A percentile compares a stretch with the other conserved stretches of the same genome.
These are phyloP conservation scores for Euphorbia peplus DNA, from an alignment of 345 rosid genomes.

Conservation along the genomic window DNA sequence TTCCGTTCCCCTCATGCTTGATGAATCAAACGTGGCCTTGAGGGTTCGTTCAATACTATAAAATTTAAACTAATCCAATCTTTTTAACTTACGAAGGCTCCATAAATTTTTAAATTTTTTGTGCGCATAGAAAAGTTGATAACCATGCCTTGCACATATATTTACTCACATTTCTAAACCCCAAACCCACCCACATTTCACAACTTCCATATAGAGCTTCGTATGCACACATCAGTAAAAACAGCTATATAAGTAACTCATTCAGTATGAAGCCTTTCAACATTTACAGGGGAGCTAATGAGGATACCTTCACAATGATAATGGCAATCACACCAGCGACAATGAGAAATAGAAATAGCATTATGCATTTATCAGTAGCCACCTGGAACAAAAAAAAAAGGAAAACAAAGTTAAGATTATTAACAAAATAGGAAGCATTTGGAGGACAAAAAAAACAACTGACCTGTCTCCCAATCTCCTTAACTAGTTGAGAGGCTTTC, in stretches of 20 bases:
- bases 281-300: slow-evolving; percentile 3
- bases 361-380: slow-evolving; percentile 98
- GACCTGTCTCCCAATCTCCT: slow-evolving; percentile 99
- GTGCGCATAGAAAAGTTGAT: background rate
- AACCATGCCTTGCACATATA: background rate
- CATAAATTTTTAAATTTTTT: background rate
- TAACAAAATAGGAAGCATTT: background rate
- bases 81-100: background rate
- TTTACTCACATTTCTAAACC: background rate
- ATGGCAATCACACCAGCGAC: slow-evolving; percentile 94
- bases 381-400: slow-evolving; percentile 47
- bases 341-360: slow-evolving; percentile 83
- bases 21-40: too few relatives aligned
- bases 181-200: background rate
- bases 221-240: background rate
- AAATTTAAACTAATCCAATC: background rate
- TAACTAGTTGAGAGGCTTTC: slow-evolving; percentile 96
- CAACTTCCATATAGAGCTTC: background rate
- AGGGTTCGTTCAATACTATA: background rate
- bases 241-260: background rate
- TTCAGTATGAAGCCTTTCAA: background rate
- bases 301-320: slow-evolving; percentile 84
- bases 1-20: too few relatives aligned
- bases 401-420: slow-evolving; percentile 10
- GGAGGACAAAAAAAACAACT: slow-evolving; percentile 16